Percentiles rank a stretch among this genome's conserved stretches.
Evolutionary conservation across 2,329 filamentous ascomycete species (phyloP).

Genomic region (Proliferodiscus dingleyae): DNA sequence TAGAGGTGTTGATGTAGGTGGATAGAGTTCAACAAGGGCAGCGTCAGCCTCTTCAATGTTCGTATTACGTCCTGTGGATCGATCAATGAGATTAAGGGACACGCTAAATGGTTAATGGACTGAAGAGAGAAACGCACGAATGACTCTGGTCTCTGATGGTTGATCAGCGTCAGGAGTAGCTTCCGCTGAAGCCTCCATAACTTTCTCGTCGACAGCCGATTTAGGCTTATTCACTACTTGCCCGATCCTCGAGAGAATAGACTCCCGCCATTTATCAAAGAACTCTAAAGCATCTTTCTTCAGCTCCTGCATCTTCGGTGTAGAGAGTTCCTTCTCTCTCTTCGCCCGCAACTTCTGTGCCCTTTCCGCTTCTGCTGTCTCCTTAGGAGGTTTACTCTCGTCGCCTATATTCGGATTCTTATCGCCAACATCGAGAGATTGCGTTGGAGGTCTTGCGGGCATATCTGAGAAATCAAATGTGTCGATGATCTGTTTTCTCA

Average conservation of each 20-base stretch:
- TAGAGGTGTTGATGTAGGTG: slow-evolving; percentile 56
- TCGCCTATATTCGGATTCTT: slow-evolving; percentile 35
- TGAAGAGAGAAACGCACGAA: slow-evolving; percentile 21
- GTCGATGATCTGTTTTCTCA: slow-evolving; percentile 47
- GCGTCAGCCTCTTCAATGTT: slow-evolving; percentile 45
- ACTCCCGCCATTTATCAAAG: slow-evolving; percentile 77
- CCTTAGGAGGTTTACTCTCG: slow-evolving; percentile 26
- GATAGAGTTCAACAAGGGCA: slow-evolving; percentile 46
- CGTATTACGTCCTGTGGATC: slow-evolving; percentile 29
- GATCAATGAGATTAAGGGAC: neutral
- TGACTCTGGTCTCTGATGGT: slow-evolving; percentile 22
- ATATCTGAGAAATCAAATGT: slow-evolving; percentile 42
- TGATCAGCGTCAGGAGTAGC: slow-evolving; percentile 19
- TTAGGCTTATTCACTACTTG: slow-evolving; percentile 57
- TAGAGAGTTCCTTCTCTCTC: slow-evolving; percentile 45
- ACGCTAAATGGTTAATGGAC: neutral
- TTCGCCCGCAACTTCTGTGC: slow-evolving; percentile 29
- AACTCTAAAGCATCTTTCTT: slow-evolving; percentile 64
- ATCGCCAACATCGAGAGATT: slow-evolving; percentile 29
- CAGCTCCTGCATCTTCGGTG: slow-evolving; percentile 53
- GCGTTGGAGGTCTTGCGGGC: slow-evolving; percentile 24
- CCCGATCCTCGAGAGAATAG: slow-evolving; percentile 63
- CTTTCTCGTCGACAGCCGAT: slow-evolving; percentile 33
- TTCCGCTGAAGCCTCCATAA: slow-evolving; percentile 27
- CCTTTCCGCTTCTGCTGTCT: slow-evolving; percentile 30